A percentile compares a stretch with the other conserved stretches of the same genome.
These are phyloP conservation scores for Penicillium polonicum DNA, from an alignment of 2,329 filamentous ascomycete species.

Conservation along the genomic window DNA sequence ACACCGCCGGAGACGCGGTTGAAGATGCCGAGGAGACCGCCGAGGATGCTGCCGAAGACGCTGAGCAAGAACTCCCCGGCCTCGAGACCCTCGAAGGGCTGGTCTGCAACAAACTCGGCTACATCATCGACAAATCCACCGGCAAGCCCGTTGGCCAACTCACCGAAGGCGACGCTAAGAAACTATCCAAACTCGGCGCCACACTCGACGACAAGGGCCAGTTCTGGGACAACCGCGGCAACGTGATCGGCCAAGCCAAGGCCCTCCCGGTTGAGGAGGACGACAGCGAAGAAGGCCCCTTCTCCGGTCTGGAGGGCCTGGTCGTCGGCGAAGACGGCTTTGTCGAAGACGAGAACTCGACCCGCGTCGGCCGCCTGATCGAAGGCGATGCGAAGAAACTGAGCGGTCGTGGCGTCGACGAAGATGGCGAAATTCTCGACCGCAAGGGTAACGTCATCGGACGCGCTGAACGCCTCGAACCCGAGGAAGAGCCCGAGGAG, in stretches of 20 bases:
- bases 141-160: constrained; percentile 57
- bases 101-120: constrained; percentile 46
- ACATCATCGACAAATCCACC: constrained; percentile 40
- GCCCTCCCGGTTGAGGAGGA: constrained; percentile 40
- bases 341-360: constrained; percentile 50
- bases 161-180: constrained; percentile 63
- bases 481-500: constrained; percentile 32
- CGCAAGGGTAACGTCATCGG: constrained; percentile 62
- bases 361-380: constrained; percentile 51
- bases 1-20: constrained; percentile 15
- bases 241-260: constrained; percentile 61
- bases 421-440: constrained; percentile 63
- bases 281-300: constrained; percentile 39
- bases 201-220: constrained; percentile 59
- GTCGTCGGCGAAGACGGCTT: constrained; percentile 50
- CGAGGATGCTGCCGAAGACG: constrained; percentile 29
- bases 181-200: constrained; percentile 47
- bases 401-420: constrained; percentile 58
- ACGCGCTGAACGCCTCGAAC: constrained; percentile 52
- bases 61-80: constrained; percentile 24
- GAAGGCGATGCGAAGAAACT: constrained; percentile 62
- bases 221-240: constrained; percentile 63
- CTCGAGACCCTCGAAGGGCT: constrained; percentile 41
- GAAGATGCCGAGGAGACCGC: constrained; percentile 36
- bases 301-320: constrained; percentile 49